These are phyloP conservation scores for Posidonia australis DNA, from an alignment of 106 monocot genomes.

Conservation along the genomic window DNA sequence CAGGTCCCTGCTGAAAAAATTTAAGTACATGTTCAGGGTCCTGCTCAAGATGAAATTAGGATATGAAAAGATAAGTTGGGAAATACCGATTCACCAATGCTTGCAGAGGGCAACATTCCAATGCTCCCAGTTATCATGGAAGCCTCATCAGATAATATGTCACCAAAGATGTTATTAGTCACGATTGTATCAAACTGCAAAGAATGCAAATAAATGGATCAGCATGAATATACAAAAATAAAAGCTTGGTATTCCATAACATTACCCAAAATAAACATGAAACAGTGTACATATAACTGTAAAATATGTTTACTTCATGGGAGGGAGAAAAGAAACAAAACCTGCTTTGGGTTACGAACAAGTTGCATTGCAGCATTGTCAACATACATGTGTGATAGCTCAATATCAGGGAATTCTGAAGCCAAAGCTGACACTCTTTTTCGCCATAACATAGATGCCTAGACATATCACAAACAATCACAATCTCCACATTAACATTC, in stretches of 20 bases:
- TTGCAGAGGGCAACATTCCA: conserved; percentile 97
- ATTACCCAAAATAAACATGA: not conserved
- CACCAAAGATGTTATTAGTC: conserved; percentile 92
- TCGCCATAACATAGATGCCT: conserved; percentile 91
- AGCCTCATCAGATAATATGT: conserved; percentile 93
- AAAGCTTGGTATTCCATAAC: not conserved
- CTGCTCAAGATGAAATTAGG: not conserved
- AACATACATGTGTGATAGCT: conserved; percentile 92
- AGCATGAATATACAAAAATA: not conserved
- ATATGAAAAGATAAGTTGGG: not conserved
- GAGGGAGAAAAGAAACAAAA: conserved; percentile 14
- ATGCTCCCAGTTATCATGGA: conserved; percentile 98
- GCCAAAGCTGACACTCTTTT: conserved; percentile 53
- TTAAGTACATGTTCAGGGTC: too few relatives aligned
- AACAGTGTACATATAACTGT: not conserved
- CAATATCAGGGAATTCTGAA: conserved; percentile 66
- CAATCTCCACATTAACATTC: too few relatives aligned
- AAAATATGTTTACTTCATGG: too few relatives aligned
- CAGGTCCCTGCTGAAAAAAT: conserved; percentile 59
- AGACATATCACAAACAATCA: not conserved
- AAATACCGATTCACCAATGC: conserved; percentile 72
- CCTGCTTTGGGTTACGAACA: conserved; percentile 89
- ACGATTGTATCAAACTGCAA: conserved; percentile 94
- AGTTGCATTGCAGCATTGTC: conserved; percentile 97
- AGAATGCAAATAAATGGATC: not conserved